Conservation (phyloP, 148 eudicot species). For the Rhododendron williamsianum region DNA sequence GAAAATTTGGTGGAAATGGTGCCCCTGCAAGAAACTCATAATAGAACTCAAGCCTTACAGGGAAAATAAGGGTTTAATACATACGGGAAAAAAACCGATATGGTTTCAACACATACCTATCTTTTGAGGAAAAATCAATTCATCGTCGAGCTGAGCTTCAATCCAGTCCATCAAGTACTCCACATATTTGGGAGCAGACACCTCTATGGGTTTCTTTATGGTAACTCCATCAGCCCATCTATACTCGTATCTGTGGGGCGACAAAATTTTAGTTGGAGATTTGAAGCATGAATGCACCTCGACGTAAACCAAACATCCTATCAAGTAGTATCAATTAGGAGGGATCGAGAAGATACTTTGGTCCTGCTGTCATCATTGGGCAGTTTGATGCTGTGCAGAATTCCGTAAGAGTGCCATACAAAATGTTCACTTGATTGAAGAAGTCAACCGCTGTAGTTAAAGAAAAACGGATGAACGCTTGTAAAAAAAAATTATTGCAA, state of each 20-base stretch:
- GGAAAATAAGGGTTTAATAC: not conserved
- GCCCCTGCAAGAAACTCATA: constrained; percentile 20
- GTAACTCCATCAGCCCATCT: constrained; percentile 47
- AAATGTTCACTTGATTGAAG: constrained; percentile 3
- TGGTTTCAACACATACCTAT: constrained; percentile 19
- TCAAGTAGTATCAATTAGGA: not conserved
- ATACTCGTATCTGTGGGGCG: constrained; percentile 29
- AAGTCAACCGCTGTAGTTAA: not conserved
- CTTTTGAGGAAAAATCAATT: constrained; percentile 35
- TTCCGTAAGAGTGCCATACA: constrained; percentile 4
- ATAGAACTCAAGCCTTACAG: not conserved
- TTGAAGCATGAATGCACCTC: not conserved
- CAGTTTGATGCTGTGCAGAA: not conserved
- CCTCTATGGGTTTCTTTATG: constrained; percentile 39
- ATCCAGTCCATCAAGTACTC: constrained; percentile 46
- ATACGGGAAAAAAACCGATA: not conserved
- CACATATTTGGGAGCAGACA: constrained; percentile 44
- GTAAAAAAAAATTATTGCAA: not conserved
- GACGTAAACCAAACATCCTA: not conserved
- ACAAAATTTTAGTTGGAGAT: not conserved
- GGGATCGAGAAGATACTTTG: constrained; percentile 21
- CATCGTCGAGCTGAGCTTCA: constrained; percentile 37
- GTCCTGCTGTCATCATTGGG: constrained; percentile 16
- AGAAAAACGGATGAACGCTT: not conserved
- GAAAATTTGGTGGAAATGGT: constrained; percentile 39